Percentiles rank a stretch among this genome's conserved stretches.
Evolutionary conservation across 2,329 filamentous ascomycete species (phyloP).

Genomic region (Phyllosticta capitalensis): DNA sequence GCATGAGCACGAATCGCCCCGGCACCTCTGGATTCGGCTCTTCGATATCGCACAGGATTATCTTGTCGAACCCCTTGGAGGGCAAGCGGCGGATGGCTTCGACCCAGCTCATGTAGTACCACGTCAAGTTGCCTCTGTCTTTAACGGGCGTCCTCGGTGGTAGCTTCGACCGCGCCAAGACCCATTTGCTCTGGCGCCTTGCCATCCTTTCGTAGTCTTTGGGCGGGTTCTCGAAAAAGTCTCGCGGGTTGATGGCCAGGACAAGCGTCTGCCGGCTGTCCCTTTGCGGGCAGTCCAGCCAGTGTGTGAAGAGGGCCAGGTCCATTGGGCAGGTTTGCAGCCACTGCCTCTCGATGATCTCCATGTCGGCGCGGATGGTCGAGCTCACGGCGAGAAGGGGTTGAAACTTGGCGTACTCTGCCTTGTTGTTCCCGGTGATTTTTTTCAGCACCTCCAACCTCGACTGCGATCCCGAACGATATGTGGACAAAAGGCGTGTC

Average conservation of each 20-base stretch:
- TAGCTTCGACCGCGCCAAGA: no score
- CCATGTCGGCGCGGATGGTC: neutral
- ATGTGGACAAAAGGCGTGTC: neutral
- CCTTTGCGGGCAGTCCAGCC: neutral
- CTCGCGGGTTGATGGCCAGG: neutral
- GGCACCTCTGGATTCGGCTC: no score
- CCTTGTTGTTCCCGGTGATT: neutral
- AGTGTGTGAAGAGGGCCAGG: neutral
- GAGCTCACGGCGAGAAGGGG: neutral
- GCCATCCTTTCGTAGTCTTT: neutral
- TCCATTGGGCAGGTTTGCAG: neutral
- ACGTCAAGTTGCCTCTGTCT: no score
- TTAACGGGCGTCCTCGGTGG: no score
- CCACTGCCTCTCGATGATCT: neutral
- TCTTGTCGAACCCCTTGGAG: neutral
- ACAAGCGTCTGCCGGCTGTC: neutral
- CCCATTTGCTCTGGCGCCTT: no score
- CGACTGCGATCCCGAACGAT: no score
- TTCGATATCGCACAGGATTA: neutral
- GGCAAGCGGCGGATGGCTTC: neutral
- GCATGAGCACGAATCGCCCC: no score
- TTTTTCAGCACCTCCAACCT: neutral
- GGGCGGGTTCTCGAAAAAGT: neutral
- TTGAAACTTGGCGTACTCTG: neutral
- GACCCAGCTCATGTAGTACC: neutral